Conservation (phyloP, 257 asterid genomes). For the Nicotiana sylvestris region DNA sequence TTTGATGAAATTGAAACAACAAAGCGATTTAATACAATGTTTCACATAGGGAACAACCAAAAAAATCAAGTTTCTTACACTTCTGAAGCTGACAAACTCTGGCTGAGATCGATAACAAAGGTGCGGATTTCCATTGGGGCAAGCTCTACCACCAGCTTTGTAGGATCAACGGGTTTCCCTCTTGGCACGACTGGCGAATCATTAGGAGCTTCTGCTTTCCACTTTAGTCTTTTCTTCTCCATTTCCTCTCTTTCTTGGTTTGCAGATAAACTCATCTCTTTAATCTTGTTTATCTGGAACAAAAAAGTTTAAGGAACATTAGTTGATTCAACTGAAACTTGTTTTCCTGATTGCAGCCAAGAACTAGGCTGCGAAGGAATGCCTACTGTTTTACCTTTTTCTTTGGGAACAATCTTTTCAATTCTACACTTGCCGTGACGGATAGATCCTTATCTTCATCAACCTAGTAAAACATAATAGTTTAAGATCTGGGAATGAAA, state of each 20-base stretch:
- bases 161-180: conserved; percentile 70
- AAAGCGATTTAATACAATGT: not conserved
- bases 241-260: conserved; percentile 26
- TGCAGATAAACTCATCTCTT: conserved; percentile 23
- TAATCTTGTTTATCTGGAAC: conserved; percentile 15
- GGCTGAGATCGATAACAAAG: conserved; percentile 46
- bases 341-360: not conserved
- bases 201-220: conserved; percentile 17
- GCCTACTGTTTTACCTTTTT: conserved; percentile 47
- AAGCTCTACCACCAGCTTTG: conserved; percentile 54
- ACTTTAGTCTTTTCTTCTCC: conserved; percentile 23
- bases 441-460: conserved; percentile 91
- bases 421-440: conserved; percentile 53
- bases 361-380: not conserved
- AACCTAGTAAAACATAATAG: conserved; percentile 29
- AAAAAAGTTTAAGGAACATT: not conserved
- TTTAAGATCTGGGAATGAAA: not conserved
- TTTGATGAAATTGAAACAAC: not conserved
- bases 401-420: conserved; percentile 62
- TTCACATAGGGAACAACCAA: not conserved
- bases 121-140: conserved; percentile 91
- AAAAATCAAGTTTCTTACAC: not conserved
- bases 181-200: conserved; percentile 15
- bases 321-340: not conserved
- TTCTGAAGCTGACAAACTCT: conserved; percentile 7